phyloP scores from a whole-genome alignment of 139 green algal species.

The Micractinium sp. region DNA sequence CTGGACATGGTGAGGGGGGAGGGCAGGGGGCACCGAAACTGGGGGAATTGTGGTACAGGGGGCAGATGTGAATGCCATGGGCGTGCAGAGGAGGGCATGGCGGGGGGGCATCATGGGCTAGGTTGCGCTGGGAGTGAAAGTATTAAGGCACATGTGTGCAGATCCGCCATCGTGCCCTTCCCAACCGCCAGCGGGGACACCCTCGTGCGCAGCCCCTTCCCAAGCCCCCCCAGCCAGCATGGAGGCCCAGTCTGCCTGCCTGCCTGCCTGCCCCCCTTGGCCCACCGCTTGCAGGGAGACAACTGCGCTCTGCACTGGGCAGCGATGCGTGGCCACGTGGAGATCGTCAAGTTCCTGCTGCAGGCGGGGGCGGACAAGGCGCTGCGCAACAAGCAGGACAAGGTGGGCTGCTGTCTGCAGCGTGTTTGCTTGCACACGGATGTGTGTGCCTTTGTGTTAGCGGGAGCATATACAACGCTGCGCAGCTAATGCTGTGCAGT shows the following conservation, averaged over 20 bases:
- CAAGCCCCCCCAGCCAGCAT: neutral
- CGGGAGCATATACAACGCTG: no score
- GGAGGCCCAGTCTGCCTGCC: neutral
- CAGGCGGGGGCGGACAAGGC: conserved; percentile 63
- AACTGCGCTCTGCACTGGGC: conserved; percentile 97
- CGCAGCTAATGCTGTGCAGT: no score
- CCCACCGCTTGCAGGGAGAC: conserved; percentile 71
- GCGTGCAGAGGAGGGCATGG: neutral
- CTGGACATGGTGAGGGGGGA: conserved; percentile 76
- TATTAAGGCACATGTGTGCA: no score
- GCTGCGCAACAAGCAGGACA: conserved; percentile 78
- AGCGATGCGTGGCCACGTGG: conserved; percentile 94
- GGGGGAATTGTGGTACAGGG: neutral
- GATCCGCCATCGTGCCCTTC: no score
- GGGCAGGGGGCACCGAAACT: neutral
- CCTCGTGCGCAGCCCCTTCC: no score
- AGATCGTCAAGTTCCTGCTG: conserved; percentile 88
- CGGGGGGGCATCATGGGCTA: no score
- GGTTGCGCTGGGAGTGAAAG: no score
- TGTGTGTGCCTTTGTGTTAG: neutral
- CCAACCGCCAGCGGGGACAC: no score
- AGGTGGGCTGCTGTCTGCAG: neutral
- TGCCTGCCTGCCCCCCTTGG: neutral
- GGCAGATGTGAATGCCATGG: neutral
- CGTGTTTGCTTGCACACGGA: neutral